phyloP scores from a whole-genome alignment of 2,329 filamentous ascomycete genomes.

The Colletotrichum trifolii region DNA sequence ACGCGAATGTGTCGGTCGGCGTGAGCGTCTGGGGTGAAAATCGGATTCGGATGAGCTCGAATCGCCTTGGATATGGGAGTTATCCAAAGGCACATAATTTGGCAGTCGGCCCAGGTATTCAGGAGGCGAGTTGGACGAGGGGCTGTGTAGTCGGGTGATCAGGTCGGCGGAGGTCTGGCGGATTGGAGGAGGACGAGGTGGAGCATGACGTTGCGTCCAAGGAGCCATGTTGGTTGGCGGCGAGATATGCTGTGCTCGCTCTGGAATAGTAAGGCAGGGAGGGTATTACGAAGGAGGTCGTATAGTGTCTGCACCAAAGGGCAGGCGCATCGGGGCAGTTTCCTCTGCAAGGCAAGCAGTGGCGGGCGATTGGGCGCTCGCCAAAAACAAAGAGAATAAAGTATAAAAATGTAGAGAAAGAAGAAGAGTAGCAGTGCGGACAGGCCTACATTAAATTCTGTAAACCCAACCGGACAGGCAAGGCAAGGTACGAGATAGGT shows the following conservation, averaged over 20 bases:
- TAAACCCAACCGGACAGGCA: slow-evolving; percentile 2
- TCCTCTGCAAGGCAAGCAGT: slow-evolving; percentile 10
- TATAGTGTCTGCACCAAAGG: slow-evolving; percentile 33
- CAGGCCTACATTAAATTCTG: slow-evolving; percentile 19
- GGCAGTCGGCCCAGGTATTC: slow-evolving; percentile 38
- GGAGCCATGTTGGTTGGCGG: slow-evolving; percentile 44
- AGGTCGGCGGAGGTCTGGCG: slow-evolving; percentile 43
- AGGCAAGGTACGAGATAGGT: background rate
- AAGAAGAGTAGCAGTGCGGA: background rate
- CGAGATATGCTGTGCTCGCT: no score
- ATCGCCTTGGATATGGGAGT: slow-evolving; percentile 44
- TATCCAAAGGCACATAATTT: slow-evolving; percentile 40
- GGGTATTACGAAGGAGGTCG: slow-evolving; percentile 35
- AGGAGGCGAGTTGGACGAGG: slow-evolving; percentile 42
- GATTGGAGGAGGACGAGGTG: slow-evolving; percentile 37
- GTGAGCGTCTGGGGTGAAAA: slow-evolving; percentile 44
- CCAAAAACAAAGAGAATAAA: background rate
- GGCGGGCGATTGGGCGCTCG: slow-evolving; percentile 9
- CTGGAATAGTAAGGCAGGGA: no score
- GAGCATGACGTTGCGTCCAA: slow-evolving; percentile 40
- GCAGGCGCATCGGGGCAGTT: slow-evolving; percentile 29
- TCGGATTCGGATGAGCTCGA: slow-evolving; percentile 60
- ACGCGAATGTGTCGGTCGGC: slow-evolving; percentile 60
- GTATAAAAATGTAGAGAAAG: background rate
- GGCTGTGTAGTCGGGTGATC: slow-evolving; percentile 50